Percentiles rank a stretch among this genome's conserved stretches.
Conservation (phyloP, 371 early-diverging fungal species). For the Blyttiomyces sp. region DNA sequence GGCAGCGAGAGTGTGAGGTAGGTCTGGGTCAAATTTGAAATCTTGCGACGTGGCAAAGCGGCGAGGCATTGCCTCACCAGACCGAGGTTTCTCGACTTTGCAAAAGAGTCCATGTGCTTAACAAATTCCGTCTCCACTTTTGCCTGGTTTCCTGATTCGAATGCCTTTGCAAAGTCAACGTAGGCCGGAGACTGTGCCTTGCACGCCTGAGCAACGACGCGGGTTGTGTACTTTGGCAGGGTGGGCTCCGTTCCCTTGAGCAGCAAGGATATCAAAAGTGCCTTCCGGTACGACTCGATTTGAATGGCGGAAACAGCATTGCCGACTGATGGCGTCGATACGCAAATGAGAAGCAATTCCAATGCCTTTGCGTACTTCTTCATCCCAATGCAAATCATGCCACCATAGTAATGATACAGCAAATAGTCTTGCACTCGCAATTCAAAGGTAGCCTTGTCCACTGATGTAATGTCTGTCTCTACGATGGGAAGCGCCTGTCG, state of each 20-base stretch:
- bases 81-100: slow-evolving; percentile 63
- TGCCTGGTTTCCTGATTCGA: slow-evolving; percentile 40
- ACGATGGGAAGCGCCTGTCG: slow-evolving; percentile 55
- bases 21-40: slow-evolving; percentile 70
- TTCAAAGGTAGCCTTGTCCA: slow-evolving; percentile 44
- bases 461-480: slow-evolving; percentile 51
- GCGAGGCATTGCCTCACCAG: slow-evolving; percentile 66
- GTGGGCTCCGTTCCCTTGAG: slow-evolving; percentile 44
- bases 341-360: slow-evolving; percentile 48
- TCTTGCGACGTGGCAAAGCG: slow-evolving; percentile 55
- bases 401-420: slow-evolving; percentile 77
- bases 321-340: slow-evolving; percentile 54
- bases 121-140: slow-evolving; percentile 36
- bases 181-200: slow-evolving; percentile 35
- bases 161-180: slow-evolving; percentile 57
- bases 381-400: slow-evolving; percentile 65
- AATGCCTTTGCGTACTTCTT: slow-evolving; percentile 64
- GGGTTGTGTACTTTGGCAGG: slow-evolving; percentile 56
- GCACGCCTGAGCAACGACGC: slow-evolving; percentile 45
- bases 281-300: slow-evolving; percentile 73
- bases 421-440: slow-evolving; percentile 56
- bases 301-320: slow-evolving; percentile 70
- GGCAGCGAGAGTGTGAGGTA: slow-evolving; percentile 69
- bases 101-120: slow-evolving; percentile 29
- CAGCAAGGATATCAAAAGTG: slow-evolving; percentile 60